Conservation (phyloP, 83 land plant genomes). For the Diphasiastrum complanatum region DNA sequence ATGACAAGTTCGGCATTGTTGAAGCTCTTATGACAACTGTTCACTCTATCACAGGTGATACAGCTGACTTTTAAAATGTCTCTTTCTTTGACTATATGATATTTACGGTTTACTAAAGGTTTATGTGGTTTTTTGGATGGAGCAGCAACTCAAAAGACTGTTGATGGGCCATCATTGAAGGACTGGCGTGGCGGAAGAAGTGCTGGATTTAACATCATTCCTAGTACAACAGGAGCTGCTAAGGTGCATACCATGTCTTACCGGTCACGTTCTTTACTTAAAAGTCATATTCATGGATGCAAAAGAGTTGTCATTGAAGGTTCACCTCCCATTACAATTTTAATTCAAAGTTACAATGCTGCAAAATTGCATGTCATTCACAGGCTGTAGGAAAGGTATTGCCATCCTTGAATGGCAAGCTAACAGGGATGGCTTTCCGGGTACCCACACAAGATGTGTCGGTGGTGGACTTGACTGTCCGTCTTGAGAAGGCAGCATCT, state of each 20-base stretch:
- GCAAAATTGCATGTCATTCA: neutral
- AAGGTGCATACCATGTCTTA: conserved; percentile 59
- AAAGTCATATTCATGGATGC: neutral
- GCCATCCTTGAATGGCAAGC: conserved; percentile 64
- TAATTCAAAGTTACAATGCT: neutral
- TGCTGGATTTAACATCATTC: conserved; percentile 71
- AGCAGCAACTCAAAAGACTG: conserved; percentile 69
- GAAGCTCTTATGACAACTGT: conserved; percentile 87
- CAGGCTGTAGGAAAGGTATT: conserved; percentile 73
- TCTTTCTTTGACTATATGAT: neutral
- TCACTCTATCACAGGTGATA: conserved; percentile 66
- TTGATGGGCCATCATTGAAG: conserved; percentile 72
- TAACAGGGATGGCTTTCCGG: conserved; percentile 81
- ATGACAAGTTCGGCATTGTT: conserved; percentile 73
- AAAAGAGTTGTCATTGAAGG: neutral
- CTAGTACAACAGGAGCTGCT: conserved; percentile 82
- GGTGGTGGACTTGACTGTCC: conserved; percentile 69
- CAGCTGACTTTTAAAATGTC: neutral
- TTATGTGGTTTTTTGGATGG: neutral
- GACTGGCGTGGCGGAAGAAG: conserved; percentile 85
- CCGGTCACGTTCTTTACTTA: neutral
- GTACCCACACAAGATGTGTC: conserved; percentile 76
- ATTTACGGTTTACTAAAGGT: neutral
- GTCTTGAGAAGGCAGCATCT: conserved; percentile 49
- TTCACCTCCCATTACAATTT: neutral